Evolutionary conservation across 768 basidiomycete genomes (phyloP), one percentile per base, ranked within the genome.

Genomic region (Tulasnella sp.): DNA sequence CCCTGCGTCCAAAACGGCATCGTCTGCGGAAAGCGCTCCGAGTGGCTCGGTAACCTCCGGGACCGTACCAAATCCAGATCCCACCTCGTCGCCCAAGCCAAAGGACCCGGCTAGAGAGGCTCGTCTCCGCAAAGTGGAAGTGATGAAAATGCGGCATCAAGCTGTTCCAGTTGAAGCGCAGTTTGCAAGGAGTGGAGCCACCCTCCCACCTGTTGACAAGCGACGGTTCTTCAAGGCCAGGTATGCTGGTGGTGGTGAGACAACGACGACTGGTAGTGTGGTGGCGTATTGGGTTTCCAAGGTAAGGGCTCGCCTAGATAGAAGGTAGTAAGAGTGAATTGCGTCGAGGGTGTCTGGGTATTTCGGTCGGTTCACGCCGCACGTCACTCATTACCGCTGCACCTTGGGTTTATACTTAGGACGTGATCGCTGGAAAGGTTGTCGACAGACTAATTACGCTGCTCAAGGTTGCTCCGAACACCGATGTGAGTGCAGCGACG

Each of bases 71-170:
- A 35, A 40, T 20, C 20, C 48, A 76, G 13, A 20, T 32, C 15
- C 79, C 82, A 29, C 35, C 35, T 35, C 35, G 35, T 35, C 81
- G 83, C 51, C 86, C 88, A 90, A 10, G 86, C 84, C 75, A 90
- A 90, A 80, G 82, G 61, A 67, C 61, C 61, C 61, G 61, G 61
- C 61, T 26, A 67, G 26, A 67, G 61, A 67, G 61, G 61, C 61
- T 29, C 61, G 32, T 3, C 61, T 67, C 61, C 88, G 29, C 88
- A 87, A 0, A 88, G 89, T 93, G 23, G 88, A 90, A 81, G 82
- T 91, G 6, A 92, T 94, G 88, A 92, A 90, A 82, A 88, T 95
- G 87, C 89, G 90, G 75, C 92, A 92, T 82, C 87, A 85, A 51
- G 94, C 94, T 15, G 81, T 85, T 57, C 88, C 92, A 89, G 85